phyloP scores from a whole-genome alignment of 1,284 basidiomycete species.

The Stygiomarasmius scandens region DNA sequence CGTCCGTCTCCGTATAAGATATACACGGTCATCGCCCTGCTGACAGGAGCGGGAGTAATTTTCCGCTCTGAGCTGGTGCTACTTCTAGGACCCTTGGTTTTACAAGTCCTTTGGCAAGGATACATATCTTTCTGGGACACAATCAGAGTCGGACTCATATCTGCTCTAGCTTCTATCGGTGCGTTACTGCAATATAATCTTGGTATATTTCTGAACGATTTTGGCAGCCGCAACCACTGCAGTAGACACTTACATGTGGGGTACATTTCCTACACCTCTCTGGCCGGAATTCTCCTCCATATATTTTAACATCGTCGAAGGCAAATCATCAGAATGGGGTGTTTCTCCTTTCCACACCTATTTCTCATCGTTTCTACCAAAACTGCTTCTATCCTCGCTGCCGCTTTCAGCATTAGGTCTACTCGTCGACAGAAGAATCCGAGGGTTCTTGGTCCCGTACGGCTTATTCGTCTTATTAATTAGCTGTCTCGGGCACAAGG shows the following conservation, averaged over 20 bases:
- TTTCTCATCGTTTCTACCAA: slow-evolving; percentile 73
- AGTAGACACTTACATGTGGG: slow-evolving; percentile 91
- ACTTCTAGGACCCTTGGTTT: slow-evolving; percentile 62
- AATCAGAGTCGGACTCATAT: slow-evolving; percentile 55
- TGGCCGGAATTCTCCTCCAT: slow-evolving; percentile 89
- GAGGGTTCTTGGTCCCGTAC: slow-evolving; percentile 54
- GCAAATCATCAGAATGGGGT: slow-evolving; percentile 92
- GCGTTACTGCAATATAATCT: slow-evolving; percentile 23
- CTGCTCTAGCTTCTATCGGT: slow-evolving; percentile 64
- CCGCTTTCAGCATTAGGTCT: slow-evolving; percentile 66
- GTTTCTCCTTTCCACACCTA: slow-evolving; percentile 82
- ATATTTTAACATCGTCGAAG: slow-evolving; percentile 87
- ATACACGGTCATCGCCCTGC: slow-evolving; percentile 43
- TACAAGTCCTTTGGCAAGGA: slow-evolving; percentile 57
- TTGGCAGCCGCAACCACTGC: slow-evolving; percentile 61
- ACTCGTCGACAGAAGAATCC: slow-evolving; percentile 48
- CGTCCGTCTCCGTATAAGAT: slow-evolving; percentile 40
- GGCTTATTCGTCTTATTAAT: slow-evolving; percentile 66
- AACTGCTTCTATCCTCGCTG: slow-evolving; percentile 69
- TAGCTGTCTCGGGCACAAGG: slow-evolving; percentile 84
- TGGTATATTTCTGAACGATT: slow-evolving; percentile 40
- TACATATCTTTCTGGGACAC: slow-evolving; percentile 48
- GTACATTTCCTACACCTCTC: slow-evolving; percentile 46
- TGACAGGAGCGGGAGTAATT: slow-evolving; percentile 74
- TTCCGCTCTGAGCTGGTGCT: slow-evolving; percentile 83